Base-by-base conservation (phyloP, 805 yeast species). In the Pichia scutulata region DNA sequence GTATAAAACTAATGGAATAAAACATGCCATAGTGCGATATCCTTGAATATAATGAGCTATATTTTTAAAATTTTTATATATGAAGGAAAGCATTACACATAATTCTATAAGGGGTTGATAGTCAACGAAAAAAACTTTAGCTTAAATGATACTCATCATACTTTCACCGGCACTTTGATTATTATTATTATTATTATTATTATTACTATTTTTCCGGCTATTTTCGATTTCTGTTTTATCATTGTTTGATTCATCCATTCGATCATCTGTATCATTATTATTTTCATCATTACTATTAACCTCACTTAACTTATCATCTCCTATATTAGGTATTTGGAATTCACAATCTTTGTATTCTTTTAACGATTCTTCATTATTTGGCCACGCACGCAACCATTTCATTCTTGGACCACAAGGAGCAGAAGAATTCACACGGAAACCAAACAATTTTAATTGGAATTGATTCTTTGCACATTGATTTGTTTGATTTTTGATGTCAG, bases 401-500 rank as follows among this genome's bases (percentile, higher is more conserved):
- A 93, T 93, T 58, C 98, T 77, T n/a, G 95, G 90, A 0, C 99
- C 99, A 44, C 86, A 76, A 28, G 76, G 70, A 43, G 95, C 84
- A 49, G 70, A 62, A 63, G 87, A 92, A 60, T 85, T 80, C 26
- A 93, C 74, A 57, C 78, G 79, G 72, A 93, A 93, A 1, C 99
- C 99, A 70, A 87, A 93, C 44, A 90, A 75, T 64, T 82, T 86
- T 61, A 89, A 76, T 46, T 86, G 85, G 63, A 76, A 84, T 52
- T 73, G 77, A 56, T 73, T 70, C 58, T 77, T 79, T 55, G 80
- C 71, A 60, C 86, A 74, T 51, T 78, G 73, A 50, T 76, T 74
- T 21, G 44, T 21, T 60, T 86, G 89, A 59, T 80, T 79, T 62
- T 86, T 95, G 46, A 89, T 79, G 56, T 89, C 97, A n/a, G 93